Evolutionary conservation across 202 grass and related monocot genomes (phyloP), one percentile per base, ranked within the genome.

Genomic region (Thinopyrum obtusiflorum): DNA sequence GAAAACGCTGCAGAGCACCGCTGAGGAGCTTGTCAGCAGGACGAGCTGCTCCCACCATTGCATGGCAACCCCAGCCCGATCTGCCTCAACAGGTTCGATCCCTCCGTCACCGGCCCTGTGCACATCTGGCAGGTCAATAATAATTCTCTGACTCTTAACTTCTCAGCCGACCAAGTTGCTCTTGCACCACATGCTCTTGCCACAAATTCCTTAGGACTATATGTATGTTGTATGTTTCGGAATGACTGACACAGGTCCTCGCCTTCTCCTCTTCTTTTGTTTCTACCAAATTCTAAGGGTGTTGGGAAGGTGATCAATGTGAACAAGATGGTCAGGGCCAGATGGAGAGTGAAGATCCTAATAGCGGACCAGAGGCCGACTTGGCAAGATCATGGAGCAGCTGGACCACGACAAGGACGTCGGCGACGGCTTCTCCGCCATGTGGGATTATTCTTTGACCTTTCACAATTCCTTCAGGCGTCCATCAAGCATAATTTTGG

Each of bases 321-420:
- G 7, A 87, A 89, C 44, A 92, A 92, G 73, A 86, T 92, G 78
- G 31, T 75, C 9, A 49, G 36, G 36, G 63, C 81, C 39, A 71
- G 84, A 40, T 92, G 91, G 42, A 85, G n/a, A 70, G 88, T 90
- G 42, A 87, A 92, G 65, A 89, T 90, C 11, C 85, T 78, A 85
- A 82, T 92, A 14, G 85, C 85, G 1, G 91, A 92, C 44, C 17
- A 92, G 89, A 25, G 65, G 65, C 65, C 78, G 76, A 87, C 70
- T 4, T 77, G 2, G 33, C 3, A 61, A 87, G 72, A 85, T 92
- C 11, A 42, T 18, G 64, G 85, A 39, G 36, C 36, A 39, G 8
- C 8, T 39, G 1, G 36, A 39, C 36, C 36, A 39, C 9, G 36
- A 39, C 36, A 9, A 39, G 36, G 36, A 39, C 36, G 9, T 39